These are phyloP conservation scores for Pseudomonodictys pantanalensis DNA, from an alignment of 495 filamentous ascomycete species.

Conservation along the genomic window DNA sequence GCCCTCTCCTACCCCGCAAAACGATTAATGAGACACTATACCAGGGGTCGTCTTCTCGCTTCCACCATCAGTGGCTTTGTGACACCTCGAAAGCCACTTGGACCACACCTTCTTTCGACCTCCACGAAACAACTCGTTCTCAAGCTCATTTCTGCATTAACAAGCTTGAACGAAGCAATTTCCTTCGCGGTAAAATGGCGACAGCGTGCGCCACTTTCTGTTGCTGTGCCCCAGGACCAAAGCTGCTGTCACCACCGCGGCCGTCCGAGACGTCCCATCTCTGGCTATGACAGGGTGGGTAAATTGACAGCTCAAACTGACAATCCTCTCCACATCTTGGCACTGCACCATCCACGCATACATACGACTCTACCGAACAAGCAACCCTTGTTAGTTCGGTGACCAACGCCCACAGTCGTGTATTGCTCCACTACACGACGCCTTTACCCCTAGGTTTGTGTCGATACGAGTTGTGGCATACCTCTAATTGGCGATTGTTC, in stretches of 20 bases:
- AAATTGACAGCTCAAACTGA: slow-evolving; percentile 19
- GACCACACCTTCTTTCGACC: slow-evolving; percentile 25
- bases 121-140: not conserved
- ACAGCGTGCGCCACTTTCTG: not conserved
- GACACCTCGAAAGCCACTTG: slow-evolving; percentile 12
- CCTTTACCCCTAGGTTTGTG: slow-evolving; percentile 7
- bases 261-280: not conserved
- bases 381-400: slow-evolving; percentile 1
- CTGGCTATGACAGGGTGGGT: slow-evolving; percentile 17
- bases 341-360: not conserved
- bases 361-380: not conserved
- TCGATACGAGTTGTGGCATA: not conserved
- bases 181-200: not conserved
- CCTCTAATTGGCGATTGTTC: slow-evolving; percentile 1
- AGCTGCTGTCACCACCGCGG: not conserved
- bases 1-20: not conserved
- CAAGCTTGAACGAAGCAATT: not conserved
- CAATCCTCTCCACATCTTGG: slow-evolving; percentile 22
- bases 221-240: not conserved
- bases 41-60: slow-evolving; percentile 6
- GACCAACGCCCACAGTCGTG: not conserved
- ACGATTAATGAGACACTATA: not conserved
- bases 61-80: slow-evolving; percentile 6
- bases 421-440: not conserved
- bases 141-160: not conserved